Percentiles rank a stretch among this genome's conserved stretches.
phyloP scores from a whole-genome alignment of 2,329 filamentous ascomycete species.

The Paramyrothecium roridum region DNA sequence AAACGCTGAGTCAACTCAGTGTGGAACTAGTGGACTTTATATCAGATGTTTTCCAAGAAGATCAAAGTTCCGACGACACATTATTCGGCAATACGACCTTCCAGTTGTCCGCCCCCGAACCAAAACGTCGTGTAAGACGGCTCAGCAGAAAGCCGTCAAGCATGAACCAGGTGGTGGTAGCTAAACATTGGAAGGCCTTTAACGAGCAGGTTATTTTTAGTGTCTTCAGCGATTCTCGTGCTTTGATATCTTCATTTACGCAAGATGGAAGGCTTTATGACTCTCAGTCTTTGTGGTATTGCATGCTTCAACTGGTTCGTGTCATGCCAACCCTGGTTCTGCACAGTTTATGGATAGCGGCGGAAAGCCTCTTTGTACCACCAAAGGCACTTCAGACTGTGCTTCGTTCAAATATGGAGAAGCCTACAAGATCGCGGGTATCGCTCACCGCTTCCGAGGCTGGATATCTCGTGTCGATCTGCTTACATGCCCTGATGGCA shows the following conservation, averaged over 20 bases:
- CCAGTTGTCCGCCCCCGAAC: not conserved
- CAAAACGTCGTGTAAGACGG: not conserved
- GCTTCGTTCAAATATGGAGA: constrained; percentile 29
- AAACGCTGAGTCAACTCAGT: not conserved
- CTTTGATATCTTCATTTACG: constrained; percentile 56
- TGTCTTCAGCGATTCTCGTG: constrained; percentile 55
- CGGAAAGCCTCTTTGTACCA: constrained; percentile 55
- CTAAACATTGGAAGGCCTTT: constrained; percentile 55
- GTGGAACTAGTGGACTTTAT: not conserved
- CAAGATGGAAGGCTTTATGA: constrained; percentile 50
- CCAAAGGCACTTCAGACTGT: constrained; percentile 41
- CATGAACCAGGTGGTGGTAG: not conserved
- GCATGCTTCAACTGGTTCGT: constrained; percentile 57
- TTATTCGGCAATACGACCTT: not conserved
- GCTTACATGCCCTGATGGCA: constrained; percentile 60
- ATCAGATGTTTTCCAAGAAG: not conserved
- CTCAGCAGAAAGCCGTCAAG: not conserved
- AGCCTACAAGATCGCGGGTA: constrained; percentile 27
- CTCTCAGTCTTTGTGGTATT: constrained; percentile 61
- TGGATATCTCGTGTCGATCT: constrained; percentile 54
- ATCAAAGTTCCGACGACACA: not conserved
- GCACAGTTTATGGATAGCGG: constrained; percentile 62
- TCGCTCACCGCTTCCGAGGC: constrained; percentile 46
- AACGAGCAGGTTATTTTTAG: constrained; percentile 63
- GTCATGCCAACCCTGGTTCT: constrained; percentile 57